A percentile compares a stretch with the other conserved stretches of the same genome.
Evolutionary conservation across 495 filamentous ascomycete species (phyloP).

Genomic region (Acidiella bohemica): DNA sequence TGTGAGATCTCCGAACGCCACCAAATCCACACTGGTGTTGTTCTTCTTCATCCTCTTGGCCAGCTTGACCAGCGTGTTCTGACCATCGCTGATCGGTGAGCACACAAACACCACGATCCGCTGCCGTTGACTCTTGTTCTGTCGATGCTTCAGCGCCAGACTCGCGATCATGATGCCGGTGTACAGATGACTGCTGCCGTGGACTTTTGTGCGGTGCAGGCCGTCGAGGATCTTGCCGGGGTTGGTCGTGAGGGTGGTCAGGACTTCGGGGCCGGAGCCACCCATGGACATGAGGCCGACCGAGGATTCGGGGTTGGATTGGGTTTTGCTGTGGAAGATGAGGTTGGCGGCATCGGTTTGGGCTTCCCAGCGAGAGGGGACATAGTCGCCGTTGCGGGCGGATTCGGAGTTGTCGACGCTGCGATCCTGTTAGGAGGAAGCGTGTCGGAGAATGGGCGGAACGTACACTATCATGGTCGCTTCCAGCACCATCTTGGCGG

Average conservation of each 20-base stretch:
- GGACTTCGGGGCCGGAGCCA: conserved; percentile 87
- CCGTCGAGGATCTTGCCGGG: conserved; percentile 90
- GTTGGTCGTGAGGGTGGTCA: conserved; percentile 89
- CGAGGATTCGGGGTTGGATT: conserved; percentile 88
- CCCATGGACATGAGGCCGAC: conserved; percentile 99
- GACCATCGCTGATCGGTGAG: conserved; percentile 75
- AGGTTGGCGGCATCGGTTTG: conserved; percentile 89
- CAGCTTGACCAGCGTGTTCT: conserved; percentile 75
- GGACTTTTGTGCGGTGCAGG: conserved; percentile 86
- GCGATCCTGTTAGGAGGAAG: conserved; percentile 18
- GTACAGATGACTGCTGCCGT: conserved; percentile 68
- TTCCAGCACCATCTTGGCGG: conserved; percentile 53
- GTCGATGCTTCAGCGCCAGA: conserved; percentile 95
- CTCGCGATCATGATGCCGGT: conserved; percentile 90
- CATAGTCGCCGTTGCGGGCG: conserved; percentile 93
- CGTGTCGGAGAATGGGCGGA: conserved; percentile 12
- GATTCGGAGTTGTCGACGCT: conserved; percentile 97
- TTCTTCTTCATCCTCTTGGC: conserved; percentile 98
- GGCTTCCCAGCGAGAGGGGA: conserved; percentile 86
- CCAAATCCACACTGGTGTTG: conserved; percentile 79
- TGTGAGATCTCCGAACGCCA: conserved; percentile 85
- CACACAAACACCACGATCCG: conserved; percentile 94
- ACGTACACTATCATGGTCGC: conserved; percentile 63
- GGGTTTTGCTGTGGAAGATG: conserved; percentile 86
- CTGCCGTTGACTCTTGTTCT: conserved; percentile 90